Evolutionary conservation across 2,329 filamentous ascomycete species (phyloP), one percentile per base, ranked within the genome.

Genomic region (Aschersonia sp.): DNA sequence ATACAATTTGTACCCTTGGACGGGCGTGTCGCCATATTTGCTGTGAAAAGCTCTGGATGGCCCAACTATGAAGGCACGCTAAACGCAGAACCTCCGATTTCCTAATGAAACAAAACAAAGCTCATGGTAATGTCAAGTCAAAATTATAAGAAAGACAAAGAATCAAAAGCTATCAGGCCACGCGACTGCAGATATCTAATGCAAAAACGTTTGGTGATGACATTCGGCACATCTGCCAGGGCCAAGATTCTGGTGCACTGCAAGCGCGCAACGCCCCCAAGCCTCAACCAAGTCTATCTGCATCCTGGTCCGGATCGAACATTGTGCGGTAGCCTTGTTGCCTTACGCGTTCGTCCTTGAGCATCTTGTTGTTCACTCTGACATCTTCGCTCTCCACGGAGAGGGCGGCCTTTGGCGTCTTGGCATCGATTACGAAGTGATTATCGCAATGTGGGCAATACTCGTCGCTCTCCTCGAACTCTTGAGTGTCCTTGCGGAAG

Each of bases 371-470:
- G 66, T 98, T 87, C 57, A 89, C 76, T 51, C 92, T 75, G 4
- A 82, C 81, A 67, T 98, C 94, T 53, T 94, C 90, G 51, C 90
- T 86, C 70, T 98, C 92, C 46, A 98, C 77, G 55, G 89, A 79
- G 46, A 98, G 68, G 37, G 84, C 77, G 8, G 89, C 78, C 67
- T 94, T 85, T 29, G 92, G 87, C 5, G 83, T 86, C 56, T 84
- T 67, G 46, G 92, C 94, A 5, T 97, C 89, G 53, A 98, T 73
- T 40, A 98, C 85, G 61, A 89, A 98, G 68, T 98, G 94, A 69
- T 98, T 98, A 63, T 98, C 92, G 72, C 92, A 98, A 70, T 96
- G 87, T 29, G 92, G 94, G 72, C 92, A 98, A 74, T 94, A 98
- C 65, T 98, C 94, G 69, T 98, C 92, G 63, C 86, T 83, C 57